Evolutionary conservation across 2,329 filamentous ascomycete species (phyloP), one percentile per base, ranked within the genome.

Genomic region (Harringtonia aguacate): DNA sequence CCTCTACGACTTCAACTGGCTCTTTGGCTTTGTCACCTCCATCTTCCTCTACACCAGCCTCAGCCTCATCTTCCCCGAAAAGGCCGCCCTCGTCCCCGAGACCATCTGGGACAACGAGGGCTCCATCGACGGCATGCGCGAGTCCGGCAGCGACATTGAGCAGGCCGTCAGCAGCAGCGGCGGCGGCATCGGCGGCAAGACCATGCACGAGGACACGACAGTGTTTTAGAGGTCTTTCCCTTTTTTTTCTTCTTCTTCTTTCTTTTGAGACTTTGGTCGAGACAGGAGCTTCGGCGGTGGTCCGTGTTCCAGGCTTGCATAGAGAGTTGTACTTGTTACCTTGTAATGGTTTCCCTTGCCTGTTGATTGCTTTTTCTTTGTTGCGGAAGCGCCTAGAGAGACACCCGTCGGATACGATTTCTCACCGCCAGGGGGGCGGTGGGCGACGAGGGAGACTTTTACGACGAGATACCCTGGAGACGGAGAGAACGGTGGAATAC

Each of bases 1-100:
- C 49, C 61, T 81, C 5, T 84, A 81, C 54, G 68, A 72, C 22
- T 79, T 83, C 54, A 77, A 79, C n/a, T 84, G 79, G 73, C 55
- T 83, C 17, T 67, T 80, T 39, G 79, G 79, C 0, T 81, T 83
- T 49, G 61, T 69, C 10, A 64, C 58, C 0, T 76, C 74, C 8
- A 69, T 72, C 18, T 40, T 76, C 4, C 65, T 81, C 0, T 83
- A 83, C 58, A 61, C 72, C 10, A 52, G 48, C 0, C 52, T 81
- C 18, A 72, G 65, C 39, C 61, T 59, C 46, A 52, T 61, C 3
- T 70, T 73, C 35, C 74, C 75, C 6, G 69, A 66, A 0, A 57
- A 47, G n/a, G 67, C 72, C 51, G 69, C 70, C 0, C 55, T 75
- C 39, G 56, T 81, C 5, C 46, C 46, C 3, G 52, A 58, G 37